Conservation (phyloP, 176 grass and related monocot species). For the Elaeis guineensis region DNA sequence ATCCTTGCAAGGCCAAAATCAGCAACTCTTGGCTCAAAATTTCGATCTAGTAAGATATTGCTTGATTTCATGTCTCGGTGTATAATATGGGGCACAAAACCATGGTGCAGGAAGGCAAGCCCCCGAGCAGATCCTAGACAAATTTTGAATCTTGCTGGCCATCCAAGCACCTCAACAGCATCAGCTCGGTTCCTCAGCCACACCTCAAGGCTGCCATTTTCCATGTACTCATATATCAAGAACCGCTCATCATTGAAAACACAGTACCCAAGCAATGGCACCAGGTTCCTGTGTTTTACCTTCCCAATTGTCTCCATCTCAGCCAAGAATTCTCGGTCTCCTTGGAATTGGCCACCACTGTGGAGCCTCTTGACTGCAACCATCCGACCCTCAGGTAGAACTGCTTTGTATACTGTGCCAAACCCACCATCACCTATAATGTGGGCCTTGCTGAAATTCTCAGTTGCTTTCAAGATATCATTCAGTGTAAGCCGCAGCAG, state of each 20-base stretch:
- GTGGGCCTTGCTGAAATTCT: slow-evolving; percentile 86
- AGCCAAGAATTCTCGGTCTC: slow-evolving; percentile 76
- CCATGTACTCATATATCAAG: slow-evolving; percentile 96
- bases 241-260: slow-evolving; percentile 85
- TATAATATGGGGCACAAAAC: slow-evolving; percentile 94
- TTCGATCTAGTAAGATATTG: slow-evolving; percentile 77
- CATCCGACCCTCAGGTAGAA: slow-evolving; percentile 49
- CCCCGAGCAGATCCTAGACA: slow-evolving; percentile 75
- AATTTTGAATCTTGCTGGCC: slow-evolving; percentile 82
- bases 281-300: slow-evolving; percentile 87
- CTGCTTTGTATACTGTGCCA: slow-evolving; percentile 81
- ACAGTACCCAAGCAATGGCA: slow-evolving; percentile 90
- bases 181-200: slow-evolving; percentile 81
- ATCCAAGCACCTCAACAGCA: slow-evolving; percentile 70
- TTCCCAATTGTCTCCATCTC: slow-evolving; percentile 99
- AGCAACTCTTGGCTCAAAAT: slow-evolving; percentile 84
- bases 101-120: slow-evolving; percentile 87
- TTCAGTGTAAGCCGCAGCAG: slow-evolving; percentile 67
- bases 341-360: slow-evolving; percentile 73
- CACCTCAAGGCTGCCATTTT: slow-evolving; percentile 84
- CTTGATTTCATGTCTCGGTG: slow-evolving; percentile 97
- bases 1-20: slow-evolving; percentile 96
- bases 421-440: slow-evolving; percentile 93
- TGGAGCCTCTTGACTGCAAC: slow-evolving; percentile 92
- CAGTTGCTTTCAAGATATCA: slow-evolving; percentile 87